A percentile compares a stretch with the other conserved stretches of the same genome.
phyloP scores from a whole-genome alignment of 176 grass and related monocot species.

The Oryza nivara region DNA sequence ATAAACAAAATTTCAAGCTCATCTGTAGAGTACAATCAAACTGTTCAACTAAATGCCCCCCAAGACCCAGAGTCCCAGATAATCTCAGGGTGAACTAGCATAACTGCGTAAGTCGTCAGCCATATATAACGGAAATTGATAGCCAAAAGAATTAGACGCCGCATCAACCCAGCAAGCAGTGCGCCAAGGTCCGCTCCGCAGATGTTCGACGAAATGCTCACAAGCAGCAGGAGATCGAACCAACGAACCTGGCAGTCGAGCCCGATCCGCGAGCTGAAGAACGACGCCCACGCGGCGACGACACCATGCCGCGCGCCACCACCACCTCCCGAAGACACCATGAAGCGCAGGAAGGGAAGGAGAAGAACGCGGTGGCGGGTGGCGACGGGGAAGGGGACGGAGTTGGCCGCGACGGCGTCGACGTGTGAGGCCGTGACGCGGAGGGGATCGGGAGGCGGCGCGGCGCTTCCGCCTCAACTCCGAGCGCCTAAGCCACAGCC shows the following conservation, averaged over 20 bases:
- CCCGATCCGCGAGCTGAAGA: slow-evolving; percentile 71
- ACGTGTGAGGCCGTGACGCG: no score
- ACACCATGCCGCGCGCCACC: slow-evolving; percentile 36
- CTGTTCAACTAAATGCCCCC: no score
- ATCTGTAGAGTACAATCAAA: not conserved
- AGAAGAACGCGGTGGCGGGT: no score
- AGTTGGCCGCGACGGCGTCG: no score
- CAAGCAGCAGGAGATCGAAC: not conserved
- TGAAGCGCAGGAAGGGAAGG: no score
- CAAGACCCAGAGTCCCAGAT: no score
- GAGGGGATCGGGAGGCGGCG: no score
- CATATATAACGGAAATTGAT: not conserved
- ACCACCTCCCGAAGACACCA: no score
- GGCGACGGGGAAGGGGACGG: no score
- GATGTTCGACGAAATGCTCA: slow-evolving; percentile 42
- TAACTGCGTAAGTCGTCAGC: not conserved
- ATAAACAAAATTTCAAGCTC: slow-evolving; percentile 42
- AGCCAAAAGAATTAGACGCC: slow-evolving; percentile 1
- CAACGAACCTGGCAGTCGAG: slow-evolving; percentile 84
- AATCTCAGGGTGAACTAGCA: no score
- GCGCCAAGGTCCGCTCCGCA: not conserved
- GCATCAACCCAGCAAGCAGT: slow-evolving; percentile 7
- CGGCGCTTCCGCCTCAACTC: no score
- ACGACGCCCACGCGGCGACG: slow-evolving; percentile 49
- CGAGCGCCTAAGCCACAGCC: no score